Base-by-base conservation (phyloP, 306 rosid genomes). In the Potentilla sterilis region DNA sequence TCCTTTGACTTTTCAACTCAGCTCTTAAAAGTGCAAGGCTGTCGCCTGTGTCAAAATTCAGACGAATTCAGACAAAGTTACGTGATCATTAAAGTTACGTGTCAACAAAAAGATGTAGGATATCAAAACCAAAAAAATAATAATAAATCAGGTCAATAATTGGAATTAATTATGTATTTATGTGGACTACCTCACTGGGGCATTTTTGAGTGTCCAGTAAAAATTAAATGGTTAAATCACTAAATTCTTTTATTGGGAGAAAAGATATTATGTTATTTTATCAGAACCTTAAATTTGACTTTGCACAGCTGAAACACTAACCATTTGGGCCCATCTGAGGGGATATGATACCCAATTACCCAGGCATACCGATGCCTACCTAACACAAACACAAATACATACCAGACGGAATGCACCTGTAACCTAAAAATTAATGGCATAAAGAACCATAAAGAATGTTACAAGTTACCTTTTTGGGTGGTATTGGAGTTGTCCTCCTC, bases 1-100 rank as follows among this genome's bases (percentile, higher is more conserved):
- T 96, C 89, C 80, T 87, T 87, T 92, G 99, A 89, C 91, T 92
- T 87, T 92, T 96, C 83, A 96, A 81, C 85, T 96, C 99, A 2
- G 92, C 87, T 85, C 89, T 89, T 85, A 96, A 85, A 80, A 96
- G 91, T 68, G 99, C 96, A 81, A 96, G 89, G 86, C 89, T 87
- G 81, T 96, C 98, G 70, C 99, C 99, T 95, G 79, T 81, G 78
- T 55, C 82, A 82, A 83, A 80, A 9, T 52, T 58, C 70, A 81
- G 14, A 44, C 59, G 68, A 4, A 62, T 44, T n/a, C 14, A 72
- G 32, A 62, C 18, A 77, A 70, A 59, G 77, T 86, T 75, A 55
- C 72, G 66, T 43, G 64, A 79, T 22, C 74, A 19, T 70, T 80
- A 38, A 11, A 59, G 42, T 77, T 19, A 58, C 14, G 77, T 61